A percentile compares a stretch with the other conserved stretches of the same genome.
Evolutionary conservation across 1,284 basidiomycete species (phyloP).

Genomic region (Fomitiporia mediterranea): DNA sequence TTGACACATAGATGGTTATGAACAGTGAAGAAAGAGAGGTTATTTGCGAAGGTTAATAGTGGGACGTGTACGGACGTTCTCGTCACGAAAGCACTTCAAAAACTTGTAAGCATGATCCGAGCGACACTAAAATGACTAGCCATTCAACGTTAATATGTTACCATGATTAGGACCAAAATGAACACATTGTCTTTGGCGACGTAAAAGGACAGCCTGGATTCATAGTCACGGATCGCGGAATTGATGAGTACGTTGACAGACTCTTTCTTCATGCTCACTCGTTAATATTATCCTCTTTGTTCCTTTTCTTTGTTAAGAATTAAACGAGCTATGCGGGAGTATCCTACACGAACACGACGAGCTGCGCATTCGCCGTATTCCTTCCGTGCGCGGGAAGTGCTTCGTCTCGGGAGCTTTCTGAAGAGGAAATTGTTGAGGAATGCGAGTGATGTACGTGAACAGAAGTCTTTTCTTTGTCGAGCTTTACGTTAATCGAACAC

Average conservation of each 20-base stretch:
- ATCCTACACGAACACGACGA: background rate
- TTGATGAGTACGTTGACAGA: background rate
- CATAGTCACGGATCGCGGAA: background rate
- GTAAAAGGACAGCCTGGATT: background rate
- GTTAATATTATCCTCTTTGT: background rate
- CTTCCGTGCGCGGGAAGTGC: background rate
- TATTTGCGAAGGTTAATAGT: background rate
- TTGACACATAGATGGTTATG: background rate
- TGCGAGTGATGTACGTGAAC: background rate
- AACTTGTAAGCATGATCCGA: background rate
- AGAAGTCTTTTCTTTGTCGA: too few relatives aligned
- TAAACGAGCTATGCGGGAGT: background rate
- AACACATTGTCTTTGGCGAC: background rate
- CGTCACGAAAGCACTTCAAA: background rate
- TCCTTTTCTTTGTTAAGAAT: too few relatives aligned
- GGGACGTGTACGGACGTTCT: background rate
- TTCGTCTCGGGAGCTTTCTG: conserved; percentile 1
- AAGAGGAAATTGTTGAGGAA: background rate
- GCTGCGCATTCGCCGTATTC: background rate
- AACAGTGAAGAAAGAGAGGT: background rate
- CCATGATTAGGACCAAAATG: background rate
- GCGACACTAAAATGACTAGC: too few relatives aligned
- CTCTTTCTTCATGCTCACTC: background rate
- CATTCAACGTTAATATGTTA: background rate
- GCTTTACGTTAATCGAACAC: too few relatives aligned